Evolutionary conservation across 2,329 filamentous ascomycete genomes (phyloP), one percentile per base, ranked within the genome.

Genomic region (Paecilomyces sp.): DNA sequence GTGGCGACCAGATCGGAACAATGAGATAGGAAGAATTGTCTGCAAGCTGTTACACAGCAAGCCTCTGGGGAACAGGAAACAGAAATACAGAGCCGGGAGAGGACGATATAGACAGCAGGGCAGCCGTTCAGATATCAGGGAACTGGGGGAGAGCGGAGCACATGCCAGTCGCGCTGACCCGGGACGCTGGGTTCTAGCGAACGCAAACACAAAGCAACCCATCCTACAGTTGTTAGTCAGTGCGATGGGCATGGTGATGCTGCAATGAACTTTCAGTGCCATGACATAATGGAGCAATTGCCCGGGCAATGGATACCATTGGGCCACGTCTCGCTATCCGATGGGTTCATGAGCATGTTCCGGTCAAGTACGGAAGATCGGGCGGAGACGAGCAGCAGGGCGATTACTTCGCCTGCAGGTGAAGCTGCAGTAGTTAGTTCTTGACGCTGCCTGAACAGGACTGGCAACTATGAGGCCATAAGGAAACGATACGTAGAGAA

Each of bases 241-340:
- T 65, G 65, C 67, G 68, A 67, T 63, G 64, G 64, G 66, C 66
- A 64, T 62, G 64, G 63, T 65, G 63, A 62, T 64, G 66, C 63
- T 65, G 65, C 69, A 69, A 60, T 66, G 65, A 62, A 64, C 65
- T 64, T 63, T 70, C 68, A 64, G 66, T 64, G 62, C 67, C 66
- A 67, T 66, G 66, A 72, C 66, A 66, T 70, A 67, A 70, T 69
- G 57, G 61, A 67, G 64, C 70, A 74, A 71, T 68, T 66, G 65
- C 67, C 64, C 66, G 65, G 64, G 59, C 62, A 66, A 60, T 56
- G 34, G 34, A 60, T 69, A 60, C 70, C 63, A 76, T 77, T 77
- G 74, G 74, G 67, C 75, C 75, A 77, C 75, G 74, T 77, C 71
- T 74, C 68, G 65, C 63, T 63, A 69, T 63, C 63, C 66, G 68